These are phyloP conservation scores for Clausena lansium DNA, from an alignment of 345 rosid genomes.

Conservation along the genomic window DNA sequence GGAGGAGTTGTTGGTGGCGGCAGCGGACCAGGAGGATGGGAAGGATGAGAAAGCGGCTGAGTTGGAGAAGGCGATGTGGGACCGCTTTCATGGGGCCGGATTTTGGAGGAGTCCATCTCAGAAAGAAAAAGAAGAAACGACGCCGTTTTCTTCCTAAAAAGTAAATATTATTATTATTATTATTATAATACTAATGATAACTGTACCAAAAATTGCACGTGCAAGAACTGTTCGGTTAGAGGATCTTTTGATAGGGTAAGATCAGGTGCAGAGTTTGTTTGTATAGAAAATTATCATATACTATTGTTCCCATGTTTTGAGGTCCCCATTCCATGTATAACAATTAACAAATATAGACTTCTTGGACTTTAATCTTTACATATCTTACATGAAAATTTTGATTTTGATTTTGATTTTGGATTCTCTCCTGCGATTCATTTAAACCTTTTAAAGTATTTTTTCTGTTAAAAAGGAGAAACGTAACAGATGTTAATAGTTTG, in stretches of 20 bases:
- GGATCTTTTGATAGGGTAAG: not conserved
- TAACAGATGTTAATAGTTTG: too few relatives aligned
- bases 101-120: constrained; percentile 52
- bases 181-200: not conserved
- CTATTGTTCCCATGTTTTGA: not conserved
- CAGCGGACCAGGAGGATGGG: not conserved
- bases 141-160: not conserved
- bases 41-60: constrained; percentile 12
- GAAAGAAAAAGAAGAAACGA: constrained; percentile 19
- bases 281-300: not conserved
- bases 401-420: not conserved
- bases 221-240: not conserved
- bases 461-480: too few relatives aligned
- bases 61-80: constrained; percentile 51
- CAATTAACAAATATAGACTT: not conserved
- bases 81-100: constrained; percentile 38
- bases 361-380: too few relatives aligned
- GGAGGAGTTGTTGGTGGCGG: not conserved
- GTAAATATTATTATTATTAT: not conserved
- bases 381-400: not conserved
- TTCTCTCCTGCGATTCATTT: not conserved
- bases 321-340: not conserved
- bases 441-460: too few relatives aligned
- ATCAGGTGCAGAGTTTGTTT: not conserved
- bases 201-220: not conserved